A percentile compares a stretch with the other conserved stretches of the same genome.
Evolutionary conservation across 1,284 basidiomycete genomes (phyloP).

Genomic region (Cystobasidium sp.): DNA sequence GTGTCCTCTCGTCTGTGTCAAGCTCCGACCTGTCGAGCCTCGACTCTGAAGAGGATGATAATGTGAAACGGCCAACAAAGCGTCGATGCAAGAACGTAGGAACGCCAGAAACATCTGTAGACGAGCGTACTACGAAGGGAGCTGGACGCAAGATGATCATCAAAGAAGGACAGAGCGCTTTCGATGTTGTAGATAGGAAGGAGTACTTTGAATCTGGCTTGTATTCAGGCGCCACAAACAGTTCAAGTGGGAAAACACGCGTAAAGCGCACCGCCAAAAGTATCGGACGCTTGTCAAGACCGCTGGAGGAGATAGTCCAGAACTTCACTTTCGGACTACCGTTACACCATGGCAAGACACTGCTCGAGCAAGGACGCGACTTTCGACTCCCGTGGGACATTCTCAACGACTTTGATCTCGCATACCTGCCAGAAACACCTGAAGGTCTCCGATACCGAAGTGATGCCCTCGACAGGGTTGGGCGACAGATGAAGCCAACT

Average conservation of each 20-base stretch:
- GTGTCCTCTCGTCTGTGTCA: conserved; percentile 32
- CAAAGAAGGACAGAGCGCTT: conserved; percentile 8
- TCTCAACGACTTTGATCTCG: conserved; percentile 54
- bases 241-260: not conserved
- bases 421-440: conserved; percentile 16
- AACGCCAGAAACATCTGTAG: conserved; percentile 34
- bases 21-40: conserved; percentile 22
- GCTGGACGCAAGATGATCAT: conserved; percentile 17
- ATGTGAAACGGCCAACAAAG: conserved; percentile 9
- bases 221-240: conserved; percentile 29
- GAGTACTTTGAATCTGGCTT: conserved; percentile 34
- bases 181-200: conserved; percentile 34
- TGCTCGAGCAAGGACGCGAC: conserved; percentile 55
- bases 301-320: conserved; percentile 5
- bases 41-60: conserved; percentile 1
- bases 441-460: conserved; percentile 27
- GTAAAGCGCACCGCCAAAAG: conserved; percentile 7
- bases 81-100: conserved; percentile 26
- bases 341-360: conserved; percentile 41
- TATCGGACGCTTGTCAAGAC: not conserved
- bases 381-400: conserved; percentile 58
- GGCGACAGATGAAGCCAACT: conserved; percentile 52
- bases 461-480: conserved; percentile 30
- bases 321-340: conserved; percentile 40
- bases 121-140: conserved; percentile 23